Evolutionary conservation across 331 rosid species (phyloP), one percentile per base, ranked within the genome.

Genomic region (Arachis monticola): DNA sequence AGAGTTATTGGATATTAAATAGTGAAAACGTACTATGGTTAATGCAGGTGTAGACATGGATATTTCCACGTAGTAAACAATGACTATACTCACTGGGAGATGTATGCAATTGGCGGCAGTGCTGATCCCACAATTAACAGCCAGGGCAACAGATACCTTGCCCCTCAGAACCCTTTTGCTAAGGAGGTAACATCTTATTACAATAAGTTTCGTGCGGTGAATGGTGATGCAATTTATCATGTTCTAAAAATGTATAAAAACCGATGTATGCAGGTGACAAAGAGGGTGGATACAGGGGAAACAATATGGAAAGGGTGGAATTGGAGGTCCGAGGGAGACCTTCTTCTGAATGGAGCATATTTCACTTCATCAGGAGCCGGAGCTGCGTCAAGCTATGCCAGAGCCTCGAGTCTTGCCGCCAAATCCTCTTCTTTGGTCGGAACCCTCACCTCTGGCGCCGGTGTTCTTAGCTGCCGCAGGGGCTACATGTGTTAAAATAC

Each of bases 301-400:
- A 47, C 79, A 2, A 1, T 10, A 17, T 95, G 99, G 99, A 95
- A 35, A 79, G 48, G 64, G 6, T 95, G 99, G 99, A 95, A 95
- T 67, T 95, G 99, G 99, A 88, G 99, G 73, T 90, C 99, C 14
- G 93, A 90, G 63, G 99, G 99, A 82, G 99, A 95, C 83, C 93
- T 95, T 46, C 1, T 95, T 84, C 90, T 95, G 10, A 92, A 95
- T 81, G 99, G 97, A 71, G 99, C 99, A 31, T 92, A 77, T 72
- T 95, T 95, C 84, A 86, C 87, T 62, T 68, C 89, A 22, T 95
- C 99, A 35, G 99, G 99, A 80, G 89, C 87, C 60, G 97, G 97
- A 35, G 87, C 97, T 32, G 90, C 78, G 30, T 84, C 90, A 22
- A 92, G 92, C 82, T 95, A 95, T 84, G 99, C 97, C 22, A 92